Percentiles rank a stretch among this genome's conserved stretches.
These are phyloP conservation scores for Diddensiella transvaalensis DNA, from an alignment of 805 yeast species.

Conservation along the genomic window DNA sequence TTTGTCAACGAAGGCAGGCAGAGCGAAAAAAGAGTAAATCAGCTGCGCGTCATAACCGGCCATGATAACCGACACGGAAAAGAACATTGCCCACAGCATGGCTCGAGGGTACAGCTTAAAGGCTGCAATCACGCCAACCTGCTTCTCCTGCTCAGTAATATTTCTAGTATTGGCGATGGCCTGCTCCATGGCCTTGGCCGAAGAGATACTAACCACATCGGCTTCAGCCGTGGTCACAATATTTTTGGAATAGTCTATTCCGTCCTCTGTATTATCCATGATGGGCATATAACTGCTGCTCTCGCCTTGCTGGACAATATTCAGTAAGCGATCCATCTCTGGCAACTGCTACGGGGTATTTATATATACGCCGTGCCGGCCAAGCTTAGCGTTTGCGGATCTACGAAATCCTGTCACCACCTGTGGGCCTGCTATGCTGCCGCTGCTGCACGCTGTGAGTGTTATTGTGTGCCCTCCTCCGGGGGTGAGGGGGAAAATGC, in stretches of 20 bases:
- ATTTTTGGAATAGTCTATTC: background rate
- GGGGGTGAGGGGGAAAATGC: too few species aligned
- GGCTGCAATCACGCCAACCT: slow-evolving; percentile 35
- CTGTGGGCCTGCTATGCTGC: too few species aligned
- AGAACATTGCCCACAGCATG: slow-evolving; percentile 44
- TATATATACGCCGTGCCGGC: too few species aligned
- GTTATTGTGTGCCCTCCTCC: too few species aligned
- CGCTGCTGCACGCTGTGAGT: too few species aligned
- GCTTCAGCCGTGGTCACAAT: background rate
- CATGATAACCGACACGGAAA: slow-evolving; percentile 45
- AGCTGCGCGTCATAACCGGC: slow-evolving; percentile 47
- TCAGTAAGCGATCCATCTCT: background rate
- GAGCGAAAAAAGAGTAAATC: slow-evolving; percentile 42
- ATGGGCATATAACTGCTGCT: background rate
- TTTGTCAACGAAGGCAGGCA: slow-evolving; percentile 42
- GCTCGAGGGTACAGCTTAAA: slow-evolving; percentile 43
- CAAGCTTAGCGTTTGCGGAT: too few species aligned
- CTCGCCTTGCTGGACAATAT: background rate
- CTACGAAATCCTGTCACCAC: background rate
- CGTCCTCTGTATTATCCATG: background rate
- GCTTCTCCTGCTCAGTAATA: slow-evolving; percentile 27
- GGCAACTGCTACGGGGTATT: background rate
- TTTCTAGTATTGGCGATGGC: slow-evolving; percentile 20
- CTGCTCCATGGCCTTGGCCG: slow-evolving; percentile 10
- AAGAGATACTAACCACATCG: background rate